Evolutionary conservation across 305 asterid genomes (phyloP).

Genomic region (Fraxinus greggii): DNA sequence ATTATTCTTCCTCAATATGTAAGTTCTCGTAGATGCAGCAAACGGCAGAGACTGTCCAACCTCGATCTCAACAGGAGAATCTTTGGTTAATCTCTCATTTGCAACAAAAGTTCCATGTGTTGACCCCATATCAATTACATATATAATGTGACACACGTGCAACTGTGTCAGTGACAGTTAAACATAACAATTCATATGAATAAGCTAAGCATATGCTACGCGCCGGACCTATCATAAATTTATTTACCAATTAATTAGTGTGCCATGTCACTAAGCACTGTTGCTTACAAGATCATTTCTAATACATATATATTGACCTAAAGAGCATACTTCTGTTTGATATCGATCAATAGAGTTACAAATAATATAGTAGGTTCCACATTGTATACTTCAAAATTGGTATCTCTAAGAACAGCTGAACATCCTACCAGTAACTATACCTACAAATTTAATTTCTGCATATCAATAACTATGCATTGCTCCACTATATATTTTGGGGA

Average conservation of each 20-base stretch:
- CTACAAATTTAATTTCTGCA: conserved; percentile 1
- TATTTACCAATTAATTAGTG: too few species aligned
- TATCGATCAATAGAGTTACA: background rate
- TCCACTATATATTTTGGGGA: conserved; percentile 3
- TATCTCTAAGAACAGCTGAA: background rate
- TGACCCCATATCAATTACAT: conserved; percentile 90
- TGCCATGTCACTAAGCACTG: too few species aligned
- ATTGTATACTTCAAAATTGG: background rate
- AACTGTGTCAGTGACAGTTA: conserved; percentile 16
- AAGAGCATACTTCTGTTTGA: background rate
- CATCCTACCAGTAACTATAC: background rate
- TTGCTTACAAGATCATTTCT: too few species aligned
- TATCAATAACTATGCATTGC: background rate
- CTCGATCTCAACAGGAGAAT: conserved; percentile 88
- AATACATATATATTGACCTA: background rate
- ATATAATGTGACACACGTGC: conserved; percentile 59
- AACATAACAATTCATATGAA: background rate
- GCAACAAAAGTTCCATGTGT: conserved; percentile 98
- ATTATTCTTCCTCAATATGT: conserved; percentile 68
- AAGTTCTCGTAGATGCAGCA: conserved; percentile 90
- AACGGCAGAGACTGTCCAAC: conserved; percentile 85
- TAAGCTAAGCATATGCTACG: background rate
- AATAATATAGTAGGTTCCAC: background rate
- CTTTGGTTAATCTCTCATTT: conserved; percentile 78
- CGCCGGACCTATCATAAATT: too few species aligned